Percentiles rank a stretch among this genome's conserved stretches.
Conservation (phyloP, 1,284 basidiomycete genomes). For the Pisolithus thermaeus region DNA sequence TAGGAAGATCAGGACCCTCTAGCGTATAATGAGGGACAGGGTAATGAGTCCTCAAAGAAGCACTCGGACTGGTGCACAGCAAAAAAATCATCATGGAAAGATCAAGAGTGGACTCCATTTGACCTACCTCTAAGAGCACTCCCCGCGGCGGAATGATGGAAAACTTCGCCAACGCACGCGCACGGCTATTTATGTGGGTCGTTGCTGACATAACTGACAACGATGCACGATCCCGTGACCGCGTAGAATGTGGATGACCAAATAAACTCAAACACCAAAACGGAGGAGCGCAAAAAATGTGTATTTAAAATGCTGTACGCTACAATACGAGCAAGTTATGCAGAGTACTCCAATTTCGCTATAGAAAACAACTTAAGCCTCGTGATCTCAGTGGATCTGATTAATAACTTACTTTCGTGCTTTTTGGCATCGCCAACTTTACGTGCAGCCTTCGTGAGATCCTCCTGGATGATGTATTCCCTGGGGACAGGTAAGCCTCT, state of each 20-base stretch:
- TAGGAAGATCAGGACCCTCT: conserved; percentile 28
- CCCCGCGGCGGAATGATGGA: background rate
- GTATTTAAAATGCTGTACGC: conserved; percentile 6
- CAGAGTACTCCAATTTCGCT: conserved; percentile 60
- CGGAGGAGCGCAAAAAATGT: background rate
- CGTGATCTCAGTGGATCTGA: background rate
- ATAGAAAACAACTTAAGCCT: conserved; percentile 5
- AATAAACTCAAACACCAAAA: too few relatives aligned
- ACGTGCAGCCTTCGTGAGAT: conserved; percentile 95
- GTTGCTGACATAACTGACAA: too few relatives aligned
- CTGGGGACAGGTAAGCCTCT: conserved; percentile 33
- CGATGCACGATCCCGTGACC: too few relatives aligned
- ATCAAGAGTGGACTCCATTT: background rate
- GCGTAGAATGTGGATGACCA: too few relatives aligned
- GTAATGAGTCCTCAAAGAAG: conserved; percentile 25
- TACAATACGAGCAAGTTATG: conserved; percentile 30
- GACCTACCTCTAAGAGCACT: background rate
- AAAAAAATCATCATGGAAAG: conserved; percentile 27
- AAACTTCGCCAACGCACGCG: background rate
- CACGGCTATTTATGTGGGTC: too few relatives aligned
- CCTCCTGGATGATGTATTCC: conserved; percentile 90
- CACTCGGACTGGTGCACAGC: conserved; percentile 35
- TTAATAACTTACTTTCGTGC: conserved; percentile 71
- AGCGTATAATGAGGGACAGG: conserved; percentile 32
- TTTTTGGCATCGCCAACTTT: conserved; percentile 97